Base-by-base conservation (phyloP, 345 rosid genomes). In the Camelina hispida region DNA sequence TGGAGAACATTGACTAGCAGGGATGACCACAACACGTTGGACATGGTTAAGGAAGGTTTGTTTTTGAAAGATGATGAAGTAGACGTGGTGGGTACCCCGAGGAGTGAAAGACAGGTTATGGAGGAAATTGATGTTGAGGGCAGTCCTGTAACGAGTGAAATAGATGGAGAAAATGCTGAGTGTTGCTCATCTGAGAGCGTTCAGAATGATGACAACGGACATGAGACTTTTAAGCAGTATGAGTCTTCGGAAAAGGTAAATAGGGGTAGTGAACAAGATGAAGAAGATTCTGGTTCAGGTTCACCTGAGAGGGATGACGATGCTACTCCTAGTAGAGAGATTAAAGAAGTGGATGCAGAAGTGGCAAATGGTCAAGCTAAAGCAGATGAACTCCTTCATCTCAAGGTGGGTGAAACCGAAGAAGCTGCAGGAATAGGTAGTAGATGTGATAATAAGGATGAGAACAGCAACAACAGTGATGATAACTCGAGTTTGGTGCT, bases 321-420 rank as follows among this genome's bases (percentile, higher is more conserved):
- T 70, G 13, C 30, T 28, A 28, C 58, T 78, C 58, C 17, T 38
- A 51, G 62, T 59, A 48, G 14, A 65, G 73, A 66, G 64, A 34
- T 42, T 42, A 66, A 51, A 32, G 57, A 50, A 58, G 2, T 20
- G 43, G 64, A 37, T 57, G 42, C 72, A 40, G 13, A 71, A 71
- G 77, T 50, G 42, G 20, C 42, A 51, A 71, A 50, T 48, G 67
- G 72, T 71, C 72, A 66, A 65, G 65, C 52, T 65, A 47, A 44
- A 74, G 71, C 37, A 25, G 52, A 58, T 35, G 72, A 74, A 34
- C 32, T 56, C 17, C 10, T 4, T 10, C 56, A 65, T 56, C 18
- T 65, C 22, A 42, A 53, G 14, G 48, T 23, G 54, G 56, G 47
- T 54, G 59, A 40, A 44, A 62, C 9, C 22, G 64, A 62, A 69